These are phyloP conservation scores for Bipolaris sorokiniana DNA, from an alignment of 2,329 filamentous ascomycete genomes.

Conservation along the genomic window DNA sequence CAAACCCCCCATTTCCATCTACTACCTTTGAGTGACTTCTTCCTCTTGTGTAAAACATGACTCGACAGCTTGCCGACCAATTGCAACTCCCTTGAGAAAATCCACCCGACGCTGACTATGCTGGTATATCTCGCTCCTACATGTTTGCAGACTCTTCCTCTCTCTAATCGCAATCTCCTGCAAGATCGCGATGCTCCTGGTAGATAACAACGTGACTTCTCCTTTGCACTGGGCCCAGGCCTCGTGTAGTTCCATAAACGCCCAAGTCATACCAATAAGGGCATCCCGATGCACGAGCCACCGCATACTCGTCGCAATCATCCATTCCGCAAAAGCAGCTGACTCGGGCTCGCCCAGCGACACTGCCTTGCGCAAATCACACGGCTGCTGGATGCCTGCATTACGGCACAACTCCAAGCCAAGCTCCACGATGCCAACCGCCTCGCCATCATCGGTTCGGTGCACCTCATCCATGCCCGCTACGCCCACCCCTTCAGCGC, in stretches of 20 bases:
- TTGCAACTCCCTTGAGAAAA: conserved; percentile 1
- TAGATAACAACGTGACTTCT: neutral
- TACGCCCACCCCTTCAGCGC: conserved; percentile 43
- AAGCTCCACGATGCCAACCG: conserved; percentile 43
- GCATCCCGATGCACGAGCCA: conserved; percentile 31
- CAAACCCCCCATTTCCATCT: neutral
- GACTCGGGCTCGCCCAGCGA: conserved; percentile 46
- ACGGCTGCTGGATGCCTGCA: conserved; percentile 20
- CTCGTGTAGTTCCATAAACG: conserved; percentile 37
- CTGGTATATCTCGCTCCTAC: conserved; percentile 10
- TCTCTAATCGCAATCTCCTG: conserved; percentile 19
- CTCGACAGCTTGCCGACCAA: conserved; percentile 1
- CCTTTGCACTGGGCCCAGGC: conserved; percentile 3
- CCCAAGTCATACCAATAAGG: conserved; percentile 44
- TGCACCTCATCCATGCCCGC: conserved; percentile 52
- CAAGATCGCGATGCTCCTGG: neutral
- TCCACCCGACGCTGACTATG: neutral
- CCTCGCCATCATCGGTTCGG: conserved; percentile 27
- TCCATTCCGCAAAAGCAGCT: conserved; percentile 34
- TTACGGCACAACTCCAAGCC: conserved; percentile 39
- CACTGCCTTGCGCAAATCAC: conserved; percentile 34
- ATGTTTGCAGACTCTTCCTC: conserved; percentile 16
- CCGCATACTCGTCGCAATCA: conserved; percentile 23
- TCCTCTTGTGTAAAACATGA: conserved; percentile 5
- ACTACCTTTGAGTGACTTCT: neutral